Base-by-base conservation (phyloP, 2,329 filamentous ascomycete species). In the Hansfordia pulvinata region DNA sequence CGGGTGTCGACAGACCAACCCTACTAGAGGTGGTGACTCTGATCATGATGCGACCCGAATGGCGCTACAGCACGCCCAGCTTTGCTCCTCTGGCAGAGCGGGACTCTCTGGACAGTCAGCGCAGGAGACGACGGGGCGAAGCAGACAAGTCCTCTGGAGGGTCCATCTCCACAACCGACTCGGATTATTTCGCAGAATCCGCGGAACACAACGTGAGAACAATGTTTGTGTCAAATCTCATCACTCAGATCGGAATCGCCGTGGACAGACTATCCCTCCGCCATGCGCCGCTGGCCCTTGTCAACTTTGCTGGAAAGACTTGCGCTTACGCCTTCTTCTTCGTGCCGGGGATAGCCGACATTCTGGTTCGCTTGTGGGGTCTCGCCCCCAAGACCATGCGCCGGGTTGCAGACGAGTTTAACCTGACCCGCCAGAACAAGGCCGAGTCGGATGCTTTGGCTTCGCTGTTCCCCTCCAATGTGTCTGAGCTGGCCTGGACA, bases 281-380 rank as follows among this genome's bases (percentile, higher is more conserved):
- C 25, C 78, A 84, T 31, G 60, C 60, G 4, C 67, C 69, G 2
- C 42, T 60, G 12, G 78, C 72, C 39, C 50, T 85, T 31, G 81
- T 93, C 31, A 78, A 79, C 17, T 93, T 93, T 47, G 84, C 82
- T 28, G 86, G 83, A 32, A 92, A 90, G 52, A 82, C 84, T 4
- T 88, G 81, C 43, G 85, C 86, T 2, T 93, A 92, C 50, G 85
- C 83, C 17, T 93, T 93, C 52, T 90, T 88, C 54, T 94, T 93
- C 43, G 86, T 82, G 16, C 83, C 84, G 0, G 83, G 83, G 4
- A 70, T 93, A 29, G 79, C 83, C 6, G 84, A 93, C 43, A 70
- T 93, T 26, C 61, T 93, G 25, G 70, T 88, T 15, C 72, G 84
- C 10, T 58, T 93, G 5, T 93, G 86, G 85, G 72, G 70, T 19